Evolutionary conservation across 441 rosid genomes (phyloP).

Genomic region (Pelargonium fulgidum): DNA sequence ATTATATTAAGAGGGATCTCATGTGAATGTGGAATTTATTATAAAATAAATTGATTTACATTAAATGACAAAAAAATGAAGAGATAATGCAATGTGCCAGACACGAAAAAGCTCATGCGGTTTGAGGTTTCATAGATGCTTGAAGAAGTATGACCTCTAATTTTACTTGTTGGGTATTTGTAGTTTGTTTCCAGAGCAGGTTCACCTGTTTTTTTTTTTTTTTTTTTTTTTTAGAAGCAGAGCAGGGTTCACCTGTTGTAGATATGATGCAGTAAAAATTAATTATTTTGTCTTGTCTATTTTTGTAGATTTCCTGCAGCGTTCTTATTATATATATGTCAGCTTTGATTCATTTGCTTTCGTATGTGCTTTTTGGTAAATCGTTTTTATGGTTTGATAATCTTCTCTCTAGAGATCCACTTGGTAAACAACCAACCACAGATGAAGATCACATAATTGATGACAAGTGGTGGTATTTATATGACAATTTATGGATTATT

Average conservation of each 20-base stretch:
- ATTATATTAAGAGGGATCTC: background rate
- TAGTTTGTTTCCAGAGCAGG: background rate
- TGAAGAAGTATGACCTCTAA: background rate
- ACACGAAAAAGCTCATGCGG: background rate
- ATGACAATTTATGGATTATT: conserved; percentile 85
- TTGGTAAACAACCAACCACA: conserved; percentile 35
- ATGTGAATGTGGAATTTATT: background rate
- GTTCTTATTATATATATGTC: background rate
- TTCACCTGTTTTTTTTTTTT: too few species aligned
- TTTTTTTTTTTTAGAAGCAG: too few species aligned
- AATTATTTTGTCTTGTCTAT: background rate
- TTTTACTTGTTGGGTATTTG: background rate
- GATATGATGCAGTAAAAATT: background rate
- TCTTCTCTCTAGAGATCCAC: conserved; percentile 40
- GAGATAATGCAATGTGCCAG: background rate
- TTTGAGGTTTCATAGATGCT: background rate
- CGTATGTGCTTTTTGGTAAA: background rate
- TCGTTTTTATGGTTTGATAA: conserved; percentile 15
- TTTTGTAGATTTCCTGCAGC: background rate
- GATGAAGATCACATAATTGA: conserved; percentile 40
- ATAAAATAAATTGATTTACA: background rate
- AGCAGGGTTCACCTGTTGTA: background rate
- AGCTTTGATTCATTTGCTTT: background rate
- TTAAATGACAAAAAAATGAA: background rate
- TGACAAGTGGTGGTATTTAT: conserved; percentile 85